Evolutionary conservation across 345 rosid species (phyloP), one percentile per base, ranked within the genome.

Genomic region (Eutrema japonicum): DNA sequence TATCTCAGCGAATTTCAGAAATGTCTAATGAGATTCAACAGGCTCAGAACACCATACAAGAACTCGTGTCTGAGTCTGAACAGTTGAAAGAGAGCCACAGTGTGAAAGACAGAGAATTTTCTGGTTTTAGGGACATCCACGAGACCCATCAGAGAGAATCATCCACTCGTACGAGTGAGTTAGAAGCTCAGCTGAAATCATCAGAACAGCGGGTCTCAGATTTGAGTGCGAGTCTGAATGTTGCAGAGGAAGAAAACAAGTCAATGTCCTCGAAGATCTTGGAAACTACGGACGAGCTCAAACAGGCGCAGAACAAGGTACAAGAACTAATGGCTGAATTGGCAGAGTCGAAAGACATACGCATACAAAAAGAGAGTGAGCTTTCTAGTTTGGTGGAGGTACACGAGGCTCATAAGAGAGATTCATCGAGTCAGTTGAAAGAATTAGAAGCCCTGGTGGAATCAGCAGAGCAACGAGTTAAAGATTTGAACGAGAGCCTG

Each of bases 321-420:
- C 66, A 82, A 54, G 82, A 73, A 37, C 84, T 82, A 47, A 60
- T 42, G 68, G 53, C 70, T 51, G 88, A 87, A 73, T 73, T 83
- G 13, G 82, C 71, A 55, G 78, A 73, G 57, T 46, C 80, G 10
- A 84, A 74, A 82, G 86, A 84, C 73, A 78, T 58, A 57, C 61
- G 76, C 56, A 59, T 51, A 60, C 86, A 82, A 58, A 92, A 78
- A 72, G 95, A 88, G 61, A 80, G 79, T 72, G 95, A 85, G 49
- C 66, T 81, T 58, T 81, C 83, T 30, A 76, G 80, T 61, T 81
- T 85, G 54, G 29, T 74, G 55, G 92, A 81, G 81, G 68, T 59
- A 80, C 86, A 82, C 60, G 83, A 85, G 87, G 76, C 73, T 56
- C 86, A 74, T 66, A 77, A 78, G 65, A 78, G 73, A 66, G 84